Evolutionary conservation across 2,329 filamentous ascomycete species (phyloP), one percentile per base, ranked within the genome.

Genomic region (Xylaria polymorpha): DNA sequence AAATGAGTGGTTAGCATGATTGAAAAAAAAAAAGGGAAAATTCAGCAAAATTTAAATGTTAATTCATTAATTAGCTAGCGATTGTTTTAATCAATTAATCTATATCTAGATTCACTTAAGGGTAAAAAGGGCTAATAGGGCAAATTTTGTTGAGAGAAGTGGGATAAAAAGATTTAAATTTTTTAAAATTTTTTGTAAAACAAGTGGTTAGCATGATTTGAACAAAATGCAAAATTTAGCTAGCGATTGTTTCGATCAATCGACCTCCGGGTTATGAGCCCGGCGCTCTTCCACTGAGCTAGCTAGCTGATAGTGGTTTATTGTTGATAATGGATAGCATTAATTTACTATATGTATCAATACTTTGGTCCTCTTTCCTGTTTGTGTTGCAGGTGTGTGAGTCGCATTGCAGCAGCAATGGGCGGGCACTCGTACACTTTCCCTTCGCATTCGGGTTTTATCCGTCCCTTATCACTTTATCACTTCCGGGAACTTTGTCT

Each of bases 261-360:
- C 72, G 76, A 77, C 76, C 76, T 78, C 76, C 76, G 76, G 76
- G 76, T 78, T 78, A 78, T 78, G 76, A 78, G 76, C 76, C 76
- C 76, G 76, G 76, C 76, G 76, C 76, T 76, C 75, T 77, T 77
- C 76, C 76, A 72, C 76, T 77, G 76, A 73, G 71, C 71, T 73
- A 73, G 71, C 71, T 73, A 73, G 71, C 71, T 59, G 6, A 3
- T 6, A 29, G 1, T 43, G 20, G 8, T 25, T 22, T 48, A 20
- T 25, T 14, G 20, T 25, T 41, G 20, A 25, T 10, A 25, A 8
- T 2, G 18, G 14, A 4, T 3, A 6, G 12, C 8, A 0, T 35
- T 59, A 59, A 20, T 29, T n/a, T 14, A 48, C 20, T 51, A 15
- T 50, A 44, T 44, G n/a, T 20, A 20, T 9, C 18, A 20, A 2